Evolutionary conservation across 75 land plant species (phyloP).

Genomic region (Pinus albicaulis): DNA sequence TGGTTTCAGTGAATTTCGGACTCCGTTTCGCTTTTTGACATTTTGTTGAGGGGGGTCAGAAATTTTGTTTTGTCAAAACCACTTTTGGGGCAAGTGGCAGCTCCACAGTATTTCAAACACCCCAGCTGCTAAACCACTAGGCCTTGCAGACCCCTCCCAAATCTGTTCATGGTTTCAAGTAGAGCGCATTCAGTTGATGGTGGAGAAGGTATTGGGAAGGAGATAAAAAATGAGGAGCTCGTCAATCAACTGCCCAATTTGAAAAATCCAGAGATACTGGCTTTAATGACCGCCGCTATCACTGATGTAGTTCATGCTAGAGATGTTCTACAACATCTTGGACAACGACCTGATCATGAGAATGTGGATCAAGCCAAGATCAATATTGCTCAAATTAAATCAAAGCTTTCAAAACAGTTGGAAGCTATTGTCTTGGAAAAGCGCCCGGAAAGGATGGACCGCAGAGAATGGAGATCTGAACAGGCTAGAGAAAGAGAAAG

Average conservation of each 20-base stretch:
- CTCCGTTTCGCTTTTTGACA: no score
- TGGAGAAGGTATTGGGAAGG: neutral
- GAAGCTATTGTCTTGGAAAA: constrained; percentile 29
- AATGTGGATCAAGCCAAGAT: constrained; percentile 57
- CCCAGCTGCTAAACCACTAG: no score
- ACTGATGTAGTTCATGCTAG: constrained; percentile 56
- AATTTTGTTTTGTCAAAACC: no score
- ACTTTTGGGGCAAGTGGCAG: no score
- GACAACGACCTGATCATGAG: constrained; percentile 77
- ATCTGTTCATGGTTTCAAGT: no score
- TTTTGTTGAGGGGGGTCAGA: no score
- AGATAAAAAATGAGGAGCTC: neutral
- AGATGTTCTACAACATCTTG: constrained; percentile 44
- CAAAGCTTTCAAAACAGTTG: constrained; percentile 22
- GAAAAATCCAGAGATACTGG: constrained; percentile 28
- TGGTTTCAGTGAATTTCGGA: no score
- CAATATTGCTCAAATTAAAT: constrained; percentile 47
- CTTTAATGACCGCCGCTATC: constrained; percentile 40
- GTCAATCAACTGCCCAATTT: constrained; percentile 31
- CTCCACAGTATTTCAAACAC: no score
- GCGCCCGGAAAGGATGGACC: constrained; percentile 22
- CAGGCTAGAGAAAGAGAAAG: constrained; percentile 22
- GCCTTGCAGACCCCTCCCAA: no score
- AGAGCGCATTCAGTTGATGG: neutral
- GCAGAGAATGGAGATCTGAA: constrained; percentile 21